Evolutionary conservation across 495 filamentous ascomycete species (phyloP), one percentile per base, ranked within the genome.

Genomic region (Cercophora newfieldiana): DNA sequence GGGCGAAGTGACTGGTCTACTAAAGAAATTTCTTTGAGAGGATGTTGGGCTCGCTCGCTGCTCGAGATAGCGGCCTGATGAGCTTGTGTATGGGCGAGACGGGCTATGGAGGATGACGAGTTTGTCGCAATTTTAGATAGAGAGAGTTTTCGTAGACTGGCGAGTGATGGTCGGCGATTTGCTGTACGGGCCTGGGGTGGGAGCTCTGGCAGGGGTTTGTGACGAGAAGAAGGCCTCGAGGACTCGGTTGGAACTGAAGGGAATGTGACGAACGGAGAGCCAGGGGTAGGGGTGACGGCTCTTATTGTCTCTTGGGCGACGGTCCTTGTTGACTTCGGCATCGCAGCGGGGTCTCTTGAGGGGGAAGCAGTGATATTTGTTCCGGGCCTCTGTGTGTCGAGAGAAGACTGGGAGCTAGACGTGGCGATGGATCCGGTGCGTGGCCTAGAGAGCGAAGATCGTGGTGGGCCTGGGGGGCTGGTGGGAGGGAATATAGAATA

Each of bases 401-500:
- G 19, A 21, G 30, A 60, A 7, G 57, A 48, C 49, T 30, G 59
- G 37, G 30, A 33, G 0, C 37, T 30, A 12, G 24, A 29, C 16
- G 21, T 24, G 8, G 24, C 6, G 22, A 24, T 16, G 44, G 59
- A 30, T 19, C 44, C 24, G 14, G 44, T 33, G 18, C 44, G 25
- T 24, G 44, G 28, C 25, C 44, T 16, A 18, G 44, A 50, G 2
- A 24, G 44, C 16, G n/a, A 29, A 22, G 16, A 25, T 19, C 51
- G 59, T 50, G 44, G n/a, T 33, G 25, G 66, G 19, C 30, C 51
- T 21, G 54, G 16, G 1, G 26, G 31, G 7, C 26, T 48, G 28
- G 60, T 22, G 22, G 65, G 49, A 1, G 74, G 74, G 30, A 74
- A 76, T n/a, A 76, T 66, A 1, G 74, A 73, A 48, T 74, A 76